Conservation (phyloP, 768 basidiomycete genomes). For the Trametes villosa region DNA sequence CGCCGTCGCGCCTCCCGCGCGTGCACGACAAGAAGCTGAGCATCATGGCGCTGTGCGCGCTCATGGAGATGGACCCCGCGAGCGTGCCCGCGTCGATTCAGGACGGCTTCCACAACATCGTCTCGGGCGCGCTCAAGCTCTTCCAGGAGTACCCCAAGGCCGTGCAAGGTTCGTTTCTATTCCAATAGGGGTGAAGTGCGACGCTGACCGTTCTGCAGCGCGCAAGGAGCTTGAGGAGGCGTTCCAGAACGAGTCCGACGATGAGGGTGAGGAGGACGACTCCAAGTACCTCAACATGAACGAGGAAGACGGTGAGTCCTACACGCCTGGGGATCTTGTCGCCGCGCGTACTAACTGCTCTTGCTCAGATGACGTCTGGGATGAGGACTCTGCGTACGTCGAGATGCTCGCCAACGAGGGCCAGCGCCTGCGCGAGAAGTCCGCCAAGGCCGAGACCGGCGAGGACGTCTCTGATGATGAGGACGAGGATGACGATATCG, state of each 20-base stretch:
- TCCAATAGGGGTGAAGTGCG: not conserved
- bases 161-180: conserved; percentile 55
- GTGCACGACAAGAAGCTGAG: conserved; percentile 91
- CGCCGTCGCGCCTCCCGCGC: conserved; percentile 63
- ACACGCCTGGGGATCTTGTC: not conserved
- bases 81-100: conserved; percentile 61
- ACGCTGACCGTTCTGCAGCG: conserved; percentile 38
- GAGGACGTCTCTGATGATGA: conserved; percentile 41
- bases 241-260: conserved; percentile 45
- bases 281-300: conserved; percentile 58
- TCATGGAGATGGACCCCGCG: conserved; percentile 70
- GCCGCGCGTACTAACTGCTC: not conserved
- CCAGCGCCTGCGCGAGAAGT: conserved; percentile 69
- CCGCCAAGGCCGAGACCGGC: conserved; percentile 44
- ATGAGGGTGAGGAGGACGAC: conserved; percentile 56
- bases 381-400: conserved; percentile 86
- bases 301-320: conserved; percentile 62
- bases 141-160: conserved; percentile 83
- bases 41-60: conserved; percentile 73
- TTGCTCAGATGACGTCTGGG: conserved; percentile 80
- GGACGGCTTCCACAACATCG: conserved; percentile 77
- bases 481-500: conserved; percentile 58
- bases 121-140: conserved; percentile 68
- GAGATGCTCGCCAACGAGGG: conserved; percentile 88
- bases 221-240: conserved; percentile 64